Evolutionary conservation across 2,329 filamentous ascomycete species (phyloP).

Genomic region (Diaporthe citriasiana): DNA sequence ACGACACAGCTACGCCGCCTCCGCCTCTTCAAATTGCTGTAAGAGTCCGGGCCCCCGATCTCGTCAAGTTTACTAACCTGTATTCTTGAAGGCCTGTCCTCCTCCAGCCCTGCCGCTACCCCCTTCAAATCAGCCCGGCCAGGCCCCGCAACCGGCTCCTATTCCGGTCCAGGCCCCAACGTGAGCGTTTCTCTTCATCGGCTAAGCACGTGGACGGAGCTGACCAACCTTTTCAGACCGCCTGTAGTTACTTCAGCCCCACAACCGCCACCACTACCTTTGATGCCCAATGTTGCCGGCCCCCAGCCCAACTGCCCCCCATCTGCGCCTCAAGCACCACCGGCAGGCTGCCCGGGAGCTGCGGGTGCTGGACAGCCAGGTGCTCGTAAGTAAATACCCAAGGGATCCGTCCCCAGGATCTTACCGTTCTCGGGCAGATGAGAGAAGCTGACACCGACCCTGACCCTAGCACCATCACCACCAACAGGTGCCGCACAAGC

Average conservation of each 20-base stretch:
- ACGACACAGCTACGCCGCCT: neutral
- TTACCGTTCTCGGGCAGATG: neutral
- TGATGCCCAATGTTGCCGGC: no score
- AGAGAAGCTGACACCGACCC: neutral
- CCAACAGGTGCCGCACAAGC: neutral
- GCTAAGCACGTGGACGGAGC: no score
- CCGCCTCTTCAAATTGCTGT: conserved; percentile 7
- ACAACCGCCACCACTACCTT: neutral
- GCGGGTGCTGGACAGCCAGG: no score
- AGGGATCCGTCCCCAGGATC: neutral
- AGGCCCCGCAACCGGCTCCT: no score
- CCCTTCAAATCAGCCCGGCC: no score
- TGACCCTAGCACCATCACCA: neutral
- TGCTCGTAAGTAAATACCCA: neutral
- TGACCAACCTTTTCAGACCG: no score
- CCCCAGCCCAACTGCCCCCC: no score
- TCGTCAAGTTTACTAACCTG: neutral
- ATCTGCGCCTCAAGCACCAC: conserved; percentile 1
- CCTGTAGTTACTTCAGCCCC: neutral
- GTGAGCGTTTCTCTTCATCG: neutral
- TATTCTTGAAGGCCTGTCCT: conserved; percentile 10
- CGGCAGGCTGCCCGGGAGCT: conserved; percentile 16
- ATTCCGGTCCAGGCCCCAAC: no score
- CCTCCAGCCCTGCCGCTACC: conserved; percentile 12
- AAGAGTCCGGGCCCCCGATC: neutral